These are phyloP conservation scores for Colletotrichum paranaense DNA, from an alignment of 2,329 filamentous ascomycete species.

Conservation along the genomic window DNA sequence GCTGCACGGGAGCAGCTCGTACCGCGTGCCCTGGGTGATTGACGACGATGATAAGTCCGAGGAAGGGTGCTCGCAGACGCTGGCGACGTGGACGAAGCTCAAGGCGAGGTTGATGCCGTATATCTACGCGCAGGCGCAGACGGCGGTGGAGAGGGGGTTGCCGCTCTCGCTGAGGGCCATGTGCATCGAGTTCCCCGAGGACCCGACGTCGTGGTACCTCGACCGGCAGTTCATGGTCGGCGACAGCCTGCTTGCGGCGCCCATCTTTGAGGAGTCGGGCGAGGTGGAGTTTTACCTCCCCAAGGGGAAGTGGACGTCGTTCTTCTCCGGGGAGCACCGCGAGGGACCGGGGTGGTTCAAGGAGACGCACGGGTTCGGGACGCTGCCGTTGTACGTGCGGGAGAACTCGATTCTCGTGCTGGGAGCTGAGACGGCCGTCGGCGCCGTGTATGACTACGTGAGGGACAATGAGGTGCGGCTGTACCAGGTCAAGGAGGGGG, in stretches of 20 bases:
- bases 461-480: conserved; percentile 59
- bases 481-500: conserved; percentile 55
- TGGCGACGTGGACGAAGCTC: conserved; percentile 59
- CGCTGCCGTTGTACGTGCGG: conserved; percentile 68
- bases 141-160: conserved; percentile 60
- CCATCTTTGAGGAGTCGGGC: conserved; percentile 71
- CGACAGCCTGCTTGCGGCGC: conserved; percentile 70
- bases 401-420: conserved; percentile 63
- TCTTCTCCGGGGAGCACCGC: conserved; percentile 61
- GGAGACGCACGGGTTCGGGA: conserved; percentile 69
- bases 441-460: conserved; percentile 60
- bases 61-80: conserved; percentile 62
- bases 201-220: conserved; percentile 74
- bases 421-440: conserved; percentile 50
- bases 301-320: conserved; percentile 58
- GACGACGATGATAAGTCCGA: conserved; percentile 70
- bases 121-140: conserved; percentile 56
- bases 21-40: conserved; percentile 81
- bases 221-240: conserved; percentile 83
- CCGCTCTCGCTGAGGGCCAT: conserved; percentile 73
- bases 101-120: conserved; percentile 66
- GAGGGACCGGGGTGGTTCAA: conserved; percentile 67
- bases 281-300: conserved; percentile 75
- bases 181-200: conserved; percentile 77
- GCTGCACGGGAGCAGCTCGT: conserved; percentile 76